Evolutionary conservation across 305 asterid species (phyloP), one percentile per base, ranked within the genome.

Genomic region (Fraxinus platypoda): DNA sequence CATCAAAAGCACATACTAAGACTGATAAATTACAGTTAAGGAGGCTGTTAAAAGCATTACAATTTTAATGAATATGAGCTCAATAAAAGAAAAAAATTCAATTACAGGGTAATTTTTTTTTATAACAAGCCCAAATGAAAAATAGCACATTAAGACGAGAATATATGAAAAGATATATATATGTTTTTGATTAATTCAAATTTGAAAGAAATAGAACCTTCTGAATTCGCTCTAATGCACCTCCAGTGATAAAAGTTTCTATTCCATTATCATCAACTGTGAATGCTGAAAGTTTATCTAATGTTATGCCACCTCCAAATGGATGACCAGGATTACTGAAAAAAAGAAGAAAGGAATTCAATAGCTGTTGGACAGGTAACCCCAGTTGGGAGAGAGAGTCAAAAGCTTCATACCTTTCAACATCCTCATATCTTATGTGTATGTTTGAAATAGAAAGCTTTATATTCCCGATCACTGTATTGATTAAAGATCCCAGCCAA

Each of bases 371-470:
- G 37, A 79, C 71, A 74, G 87, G 84, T 64, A 70, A 83, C 59
- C 64, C 19, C 37, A 71, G 66, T 74, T 25, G 31, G 9, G 68
- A 46, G 74, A 12, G 49, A 70, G 78, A 59, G 43, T 73, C 81
- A 52, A 82, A 82, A 72, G 74, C 75, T 59, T 76, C 81, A 73
- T 89, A 96, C 99, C 99, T 96, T 90, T 96, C 99, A 83, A 88
- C 86, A 92, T 96, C 99, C 89, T 93, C 99, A 75, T 96, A 96
- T 94, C 99, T 92, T 91, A 96, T 88, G 89, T 96, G 99, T 84
- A 96, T 90, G 85, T 96, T 94, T 54, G 98, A 94, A 86, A 96
- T 91, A 78, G 98, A 93, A 86, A 96, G 98, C 96, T 92, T 96
- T 88, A 96, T 84, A 89, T 96, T 96, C 90, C 99, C 99, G 64